Evolutionary conservation across 495 filamentous ascomycete species (phyloP).

Genomic region (Letharia columbiana): DNA sequence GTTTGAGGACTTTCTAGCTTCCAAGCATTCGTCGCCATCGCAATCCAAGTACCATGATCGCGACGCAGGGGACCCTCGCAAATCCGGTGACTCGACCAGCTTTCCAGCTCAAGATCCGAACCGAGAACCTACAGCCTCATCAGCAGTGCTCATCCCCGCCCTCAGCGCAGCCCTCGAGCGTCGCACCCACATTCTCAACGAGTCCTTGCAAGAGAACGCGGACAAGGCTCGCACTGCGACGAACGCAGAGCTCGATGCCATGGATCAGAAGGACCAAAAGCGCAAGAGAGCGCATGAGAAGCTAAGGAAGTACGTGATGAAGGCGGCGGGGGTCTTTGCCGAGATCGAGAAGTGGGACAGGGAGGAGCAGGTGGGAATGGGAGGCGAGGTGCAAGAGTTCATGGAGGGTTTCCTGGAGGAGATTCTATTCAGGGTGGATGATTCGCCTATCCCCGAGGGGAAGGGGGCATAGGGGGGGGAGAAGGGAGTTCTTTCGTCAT

Average conservation of each 20-base stretch:
- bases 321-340: conserved; percentile 65
- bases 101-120: conserved; percentile 18
- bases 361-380: conserved; percentile 81
- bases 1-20: conserved; percentile 20
- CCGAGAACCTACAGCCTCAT: conserved; percentile 54
- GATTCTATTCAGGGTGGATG: conserved; percentile 81
- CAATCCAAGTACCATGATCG: conserved; percentile 20
- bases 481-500: neutral
- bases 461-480: neutral
- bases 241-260: conserved; percentile 5
- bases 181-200: conserved; percentile 39
- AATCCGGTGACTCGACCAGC: conserved; percentile 4
- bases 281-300: conserved; percentile 72
- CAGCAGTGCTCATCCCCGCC: conserved; percentile 78
- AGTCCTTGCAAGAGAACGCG: conserved; percentile 11
- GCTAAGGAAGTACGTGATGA: conserved; percentile 67
- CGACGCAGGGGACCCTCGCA: conserved; percentile 22
- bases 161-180: conserved; percentile 80
- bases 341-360: conserved; percentile 84
- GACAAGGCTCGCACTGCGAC: conserved; percentile 9
- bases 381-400: conserved; percentile 73
- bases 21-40: conserved; percentile 29
- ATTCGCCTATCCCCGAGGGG: neutral
- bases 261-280: conserved; percentile 33
- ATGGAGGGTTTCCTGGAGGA: conserved; percentile 91